Base-by-base conservation (phyloP, 1,284 basidiomycete genomes). In the Fomes fomentarius region DNA sequence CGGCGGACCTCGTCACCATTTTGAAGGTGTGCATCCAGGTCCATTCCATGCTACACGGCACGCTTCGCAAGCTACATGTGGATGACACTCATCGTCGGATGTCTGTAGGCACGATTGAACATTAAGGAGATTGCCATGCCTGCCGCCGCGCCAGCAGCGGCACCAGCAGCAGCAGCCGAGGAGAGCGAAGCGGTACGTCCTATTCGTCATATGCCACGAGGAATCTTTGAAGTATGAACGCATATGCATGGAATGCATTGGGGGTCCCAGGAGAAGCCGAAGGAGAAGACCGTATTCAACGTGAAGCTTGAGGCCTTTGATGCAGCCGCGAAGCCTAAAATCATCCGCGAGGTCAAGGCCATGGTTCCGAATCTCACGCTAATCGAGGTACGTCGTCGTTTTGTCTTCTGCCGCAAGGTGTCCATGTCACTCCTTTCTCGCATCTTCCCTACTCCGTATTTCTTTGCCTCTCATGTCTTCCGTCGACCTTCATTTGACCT, bases 71-170 rank as follows among this genome's bases (percentile, higher is more conserved):
- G n/a, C n/a, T n/a, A n/a, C n/a, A n/a, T n/a, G n/a, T n/a, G n/a
- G n/a, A n/a, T 15, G 8, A n/a, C 9, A 37, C n/a, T 8, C 15
- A 24, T 22, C 21, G 38, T 40, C 38, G 38, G 38, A n/a, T 24
- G 8, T 38, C 28, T 31, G 10, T 58, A 97, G 95, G 83, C 92
- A 53, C 88, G 93, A 59, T 75, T 99, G 57, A 99, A 99, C 74
- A 99, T 99, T 64, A 93, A 96, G 73, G 97, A 99, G 76, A 93
- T 99, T 69, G 94, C 95, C 26, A 88, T 98, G 84, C 95, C 96
- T 34, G 77, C 91, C 35, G 86, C 93, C 1, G 77, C 89, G 8
- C 82, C 88, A 4, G 79, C 85, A 1, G 76, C 85, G 4, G 75
- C 81, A 2, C 74, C 82, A 2, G 79, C 84, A 17, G 77, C 77